Evolutionary conservation across 179 eudicot species (phyloP), one percentile per base, ranked within the genome.

Genomic region (Drosera spatulata): DNA sequence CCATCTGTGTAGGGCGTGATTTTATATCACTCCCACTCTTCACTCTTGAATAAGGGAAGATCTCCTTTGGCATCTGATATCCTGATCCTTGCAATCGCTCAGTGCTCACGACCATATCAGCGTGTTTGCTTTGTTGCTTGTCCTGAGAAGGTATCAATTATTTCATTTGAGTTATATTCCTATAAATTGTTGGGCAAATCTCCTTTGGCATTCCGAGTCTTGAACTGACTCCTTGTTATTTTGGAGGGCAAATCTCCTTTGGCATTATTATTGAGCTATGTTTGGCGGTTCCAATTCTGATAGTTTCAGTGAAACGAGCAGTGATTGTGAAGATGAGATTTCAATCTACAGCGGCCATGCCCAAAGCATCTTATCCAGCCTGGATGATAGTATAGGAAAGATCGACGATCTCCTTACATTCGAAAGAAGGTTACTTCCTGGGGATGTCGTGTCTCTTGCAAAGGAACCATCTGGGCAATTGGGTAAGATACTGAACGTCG

Each of bases 381-480:
- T 94, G 2, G 89, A 87, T 69, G 87, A 90, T 64, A 78, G 87
- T 44, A 85, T 94, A 41, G 88, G 80, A 37, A 94, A 90, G 69
- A 91, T 94, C 39, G 99, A 94, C 41, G 95, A 94, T 77, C 81
- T 90, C 49, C 93, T 94, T 58, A 79, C 82, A 15, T 90, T 90
- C 55, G 99, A 94, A 71, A 83, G 94, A 66, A 79, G 70, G 38
- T 90, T 83, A 69, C 43, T 63, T 10, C 79, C 76, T 62, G 97
- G 96, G 10, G 97, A 90, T 72, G 62, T 87, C 56, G 99, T 94
- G 46, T 73, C 81, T 49, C 68, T 78, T 6, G 52, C 58, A 15
- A 69, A 61, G 37, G 85, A 90, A 58, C 85, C 91, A 13, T 77
- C 77, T 53, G 91, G 89, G 14, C 96, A 83, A 71, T 80, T 84